Evolutionary conservation across 2,329 filamentous ascomycete genomes (phyloP), one percentile per base, ranked within the genome.

Genomic region (Magnaporthiopsis incrustans): DNA sequence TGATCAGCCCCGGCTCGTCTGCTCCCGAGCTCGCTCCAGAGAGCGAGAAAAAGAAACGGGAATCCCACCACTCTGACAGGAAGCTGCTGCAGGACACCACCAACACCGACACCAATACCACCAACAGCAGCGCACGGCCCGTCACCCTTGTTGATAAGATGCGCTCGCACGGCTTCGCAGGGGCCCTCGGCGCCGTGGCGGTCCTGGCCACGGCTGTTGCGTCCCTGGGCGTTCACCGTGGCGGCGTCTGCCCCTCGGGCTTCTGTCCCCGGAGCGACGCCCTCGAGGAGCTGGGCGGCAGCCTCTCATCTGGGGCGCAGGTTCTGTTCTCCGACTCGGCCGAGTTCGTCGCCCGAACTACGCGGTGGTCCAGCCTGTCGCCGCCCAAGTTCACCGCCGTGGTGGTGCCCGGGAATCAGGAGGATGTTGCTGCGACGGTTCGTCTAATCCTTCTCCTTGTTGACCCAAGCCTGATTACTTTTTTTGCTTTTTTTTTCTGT

Each of bases 291-390:
- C 72, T 78, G 11, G 68, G 67, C 0, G 53, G 66, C 22, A 70
- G 68, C 60, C 72, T 79, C 8, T 82, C 80, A 0, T 58, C 66
- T 15, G 64, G 65, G 2, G 77, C 79, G 22, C 72, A 78, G 67
- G 69, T 82, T 44, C 80, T 78, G 67, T 73, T 69, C 26, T 78
- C 79, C 0, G 77, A 75, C 2, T 77, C 77, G 12, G 67, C 67
- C n/a, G 75, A 70, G 15, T 84, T 79, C 60, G 65, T 68, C 3
- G 50, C 70, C 33, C 75, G 75, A 8, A 76, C 78, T 0, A 71
- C 70, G 2, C 75, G 81, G 1, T 83, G 81, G 80, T 83, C 81
- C 1, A 72, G 71, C 18, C 67, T 81, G 26, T 71, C 75, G 11
- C 69, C 73, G 0, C 82, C 82, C 3, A 74, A 67, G 1, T 73